A percentile compares a stretch with the other conserved stretches of the same genome.
These are phyloP conservation scores for Bipolaris oryzae DNA, from an alignment of 2,329 filamentous ascomycete species.

Conservation along the genomic window DNA sequence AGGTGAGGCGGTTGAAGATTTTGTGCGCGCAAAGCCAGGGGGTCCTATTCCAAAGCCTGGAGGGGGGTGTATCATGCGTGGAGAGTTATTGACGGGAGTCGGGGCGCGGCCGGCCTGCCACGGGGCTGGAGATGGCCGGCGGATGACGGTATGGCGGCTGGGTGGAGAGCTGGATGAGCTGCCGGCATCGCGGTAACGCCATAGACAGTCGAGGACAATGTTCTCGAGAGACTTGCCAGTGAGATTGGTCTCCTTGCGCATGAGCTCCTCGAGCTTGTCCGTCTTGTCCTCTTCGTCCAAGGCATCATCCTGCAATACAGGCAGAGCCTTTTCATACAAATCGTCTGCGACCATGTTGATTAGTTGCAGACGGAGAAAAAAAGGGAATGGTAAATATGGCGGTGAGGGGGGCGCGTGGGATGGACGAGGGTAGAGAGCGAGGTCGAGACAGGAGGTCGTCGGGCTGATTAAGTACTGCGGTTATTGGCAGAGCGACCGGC, in stretches of 20 bases:
- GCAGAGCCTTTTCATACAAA: conserved; percentile 88
- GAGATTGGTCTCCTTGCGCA: conserved; percentile 78
- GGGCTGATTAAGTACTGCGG: conserved; percentile 32
- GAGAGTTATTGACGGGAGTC: conserved; percentile 83
- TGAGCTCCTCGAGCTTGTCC: conserved; percentile 84
- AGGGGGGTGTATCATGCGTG: conserved; percentile 78
- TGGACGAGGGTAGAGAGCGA: conserved; percentile 9
- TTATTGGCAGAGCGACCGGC: conserved; percentile 28
- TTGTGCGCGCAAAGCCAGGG: conserved; percentile 75
- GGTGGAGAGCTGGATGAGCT: conserved; percentile 75
- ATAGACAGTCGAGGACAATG: conserved; percentile 86
- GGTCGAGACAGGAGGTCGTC: conserved; percentile 21
- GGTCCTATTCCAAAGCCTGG: conserved; percentile 77
- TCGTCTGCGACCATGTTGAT: conserved; percentile 85
- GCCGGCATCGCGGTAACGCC: conserved; percentile 74
- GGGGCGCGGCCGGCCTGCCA: conserved; percentile 79
- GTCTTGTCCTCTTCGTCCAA: conserved; percentile 96
- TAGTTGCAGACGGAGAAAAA: conserved; percentile 9
- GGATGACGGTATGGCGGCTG: conserved; percentile 85
- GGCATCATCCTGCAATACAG: conserved; percentile 79
- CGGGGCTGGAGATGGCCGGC: conserved; percentile 87
- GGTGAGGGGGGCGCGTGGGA: conserved; percentile 11
- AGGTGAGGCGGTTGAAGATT: conserved; percentile 77
- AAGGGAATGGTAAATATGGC: conserved; percentile 7
- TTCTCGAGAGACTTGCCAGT: conserved; percentile 82